Evolutionary conservation across 495 filamentous ascomycete genomes (phyloP).

Genomic region (Clohesyomyces aquaticus): DNA sequence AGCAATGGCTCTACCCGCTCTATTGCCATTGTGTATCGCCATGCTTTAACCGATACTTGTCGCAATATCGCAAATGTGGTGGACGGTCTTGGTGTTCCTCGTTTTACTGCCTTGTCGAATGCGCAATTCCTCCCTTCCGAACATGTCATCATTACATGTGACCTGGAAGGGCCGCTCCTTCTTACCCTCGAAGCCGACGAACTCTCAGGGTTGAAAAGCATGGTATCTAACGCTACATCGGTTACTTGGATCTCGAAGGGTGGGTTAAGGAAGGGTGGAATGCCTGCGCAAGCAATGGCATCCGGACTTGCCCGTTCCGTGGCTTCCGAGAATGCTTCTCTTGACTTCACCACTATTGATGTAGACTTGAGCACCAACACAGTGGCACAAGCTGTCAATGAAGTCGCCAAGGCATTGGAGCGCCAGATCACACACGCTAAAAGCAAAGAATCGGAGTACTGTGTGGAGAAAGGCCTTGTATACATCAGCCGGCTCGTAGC

Average conservation of each 20-base stretch:
- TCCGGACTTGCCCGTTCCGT: background rate
- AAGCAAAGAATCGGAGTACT: background rate
- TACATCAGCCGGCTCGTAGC: background rate
- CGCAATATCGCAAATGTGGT: no score
- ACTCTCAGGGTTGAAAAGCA: background rate
- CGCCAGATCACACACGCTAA: background rate
- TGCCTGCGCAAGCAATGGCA: background rate
- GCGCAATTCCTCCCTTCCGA: background rate
- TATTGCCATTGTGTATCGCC: no score
- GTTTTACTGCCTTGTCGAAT: no score
- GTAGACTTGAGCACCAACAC: background rate
- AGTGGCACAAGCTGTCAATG: background rate
- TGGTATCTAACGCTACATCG: background rate
- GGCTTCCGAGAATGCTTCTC: background rate
- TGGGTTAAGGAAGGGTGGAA: background rate
- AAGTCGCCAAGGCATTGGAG: background rate
- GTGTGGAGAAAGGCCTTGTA: background rate
- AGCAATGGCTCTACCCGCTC: no score
- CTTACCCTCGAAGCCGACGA: background rate
- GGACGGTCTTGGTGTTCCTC: no score
- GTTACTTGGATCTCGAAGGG: background rate
- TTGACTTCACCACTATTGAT: background rate
- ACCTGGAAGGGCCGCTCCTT: background rate
- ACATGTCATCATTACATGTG: background rate
- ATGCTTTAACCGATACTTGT: no score